Conservation (phyloP, 2,329 filamentous ascomycete genomes). For the Endoconidiophora polonica region DNA sequence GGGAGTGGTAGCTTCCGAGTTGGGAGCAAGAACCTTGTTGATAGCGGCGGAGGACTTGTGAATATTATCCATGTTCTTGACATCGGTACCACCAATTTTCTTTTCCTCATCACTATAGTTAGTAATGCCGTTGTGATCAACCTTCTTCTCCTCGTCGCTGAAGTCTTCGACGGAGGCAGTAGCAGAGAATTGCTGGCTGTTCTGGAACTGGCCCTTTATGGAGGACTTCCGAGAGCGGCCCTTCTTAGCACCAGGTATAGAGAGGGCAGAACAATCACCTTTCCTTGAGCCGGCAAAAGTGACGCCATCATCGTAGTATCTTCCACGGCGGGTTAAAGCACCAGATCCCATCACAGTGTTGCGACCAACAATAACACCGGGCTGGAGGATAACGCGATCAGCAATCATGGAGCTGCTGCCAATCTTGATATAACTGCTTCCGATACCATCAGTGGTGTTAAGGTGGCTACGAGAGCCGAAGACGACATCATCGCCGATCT, state of each 20-base stretch:
- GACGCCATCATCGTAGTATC: slow-evolving; percentile 26
- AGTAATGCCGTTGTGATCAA: not conserved
- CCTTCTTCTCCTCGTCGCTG: not conserved
- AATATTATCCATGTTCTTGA: not conserved
- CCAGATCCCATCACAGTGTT: slow-evolving; percentile 36
- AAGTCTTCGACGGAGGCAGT: not conserved
- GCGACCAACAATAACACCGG: slow-evolving; percentile 32
- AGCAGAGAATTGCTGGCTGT: slow-evolving; percentile 1
- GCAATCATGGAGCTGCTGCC: slow-evolving; percentile 37
- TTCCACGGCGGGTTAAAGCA: slow-evolving; percentile 30
- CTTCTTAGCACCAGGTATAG: not conserved
- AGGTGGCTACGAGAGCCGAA: slow-evolving; percentile 39
- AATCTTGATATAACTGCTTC: slow-evolving; percentile 31
- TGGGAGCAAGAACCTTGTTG: too few species aligned
- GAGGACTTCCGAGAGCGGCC: not conserved
- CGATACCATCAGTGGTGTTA: slow-evolving; percentile 33
- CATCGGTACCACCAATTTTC: not conserved
- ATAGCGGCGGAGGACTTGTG: slow-evolving; percentile 1
- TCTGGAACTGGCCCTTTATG: not conserved
- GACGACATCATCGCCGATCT: slow-evolving; percentile 41
- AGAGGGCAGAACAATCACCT: slow-evolving; percentile 30
- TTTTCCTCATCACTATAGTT: slow-evolving; percentile 2
- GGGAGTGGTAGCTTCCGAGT: slow-evolving; percentile 18
- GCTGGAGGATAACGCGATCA: slow-evolving; percentile 35
- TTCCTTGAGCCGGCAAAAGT: slow-evolving; percentile 36